Evolutionary conservation across 148 eudicot genomes (phyloP).

Genomic region (Tetragonia tetragonoides): DNA sequence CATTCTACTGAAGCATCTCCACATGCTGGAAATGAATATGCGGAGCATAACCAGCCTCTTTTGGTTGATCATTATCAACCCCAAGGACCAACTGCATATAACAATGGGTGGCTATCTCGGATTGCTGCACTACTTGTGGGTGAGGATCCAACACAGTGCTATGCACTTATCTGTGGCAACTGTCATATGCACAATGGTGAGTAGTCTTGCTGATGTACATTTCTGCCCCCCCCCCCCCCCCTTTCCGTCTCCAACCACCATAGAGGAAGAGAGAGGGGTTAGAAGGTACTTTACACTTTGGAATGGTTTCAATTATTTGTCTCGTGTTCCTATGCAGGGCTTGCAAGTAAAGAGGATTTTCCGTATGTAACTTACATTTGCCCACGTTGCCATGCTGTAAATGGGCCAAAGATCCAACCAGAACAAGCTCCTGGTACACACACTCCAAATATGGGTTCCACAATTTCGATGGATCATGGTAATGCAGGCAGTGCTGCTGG

Average conservation of each 20-base stretch:
- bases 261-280: not conserved
- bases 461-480: conserved; percentile 27
- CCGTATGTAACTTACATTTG: conserved; percentile 82
- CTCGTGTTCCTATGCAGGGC: conserved; percentile 50
- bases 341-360: conserved; percentile 89
- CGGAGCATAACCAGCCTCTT: conserved; percentile 44
- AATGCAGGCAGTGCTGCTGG: conserved; percentile 19
- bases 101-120: conserved; percentile 81
- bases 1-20: conserved; percentile 37
- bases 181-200: conserved; percentile 98
- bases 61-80: conserved; percentile 64
- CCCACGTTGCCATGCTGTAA: conserved; percentile 85
- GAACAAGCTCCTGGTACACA: conserved; percentile 33
- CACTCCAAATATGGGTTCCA: conserved; percentile 30
- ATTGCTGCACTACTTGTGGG: conserved; percentile 93
- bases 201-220: conserved; percentile 20
- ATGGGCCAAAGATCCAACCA: conserved; percentile 58
- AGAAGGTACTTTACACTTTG: not conserved
- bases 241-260: not conserved
- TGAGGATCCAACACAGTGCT: conserved; percentile 94
- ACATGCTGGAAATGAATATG: conserved; percentile 36
- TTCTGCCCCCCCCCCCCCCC: not conserved
- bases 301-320: not conserved
- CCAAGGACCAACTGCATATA: conserved; percentile 45
- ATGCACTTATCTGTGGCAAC: conserved; percentile 90